A percentile compares a stretch with the other conserved stretches of the same genome.
These are phyloP conservation scores for Mortierella antarctica DNA, from an alignment of 192 early-diverging fungal genomes.

Conservation along the genomic window DNA sequence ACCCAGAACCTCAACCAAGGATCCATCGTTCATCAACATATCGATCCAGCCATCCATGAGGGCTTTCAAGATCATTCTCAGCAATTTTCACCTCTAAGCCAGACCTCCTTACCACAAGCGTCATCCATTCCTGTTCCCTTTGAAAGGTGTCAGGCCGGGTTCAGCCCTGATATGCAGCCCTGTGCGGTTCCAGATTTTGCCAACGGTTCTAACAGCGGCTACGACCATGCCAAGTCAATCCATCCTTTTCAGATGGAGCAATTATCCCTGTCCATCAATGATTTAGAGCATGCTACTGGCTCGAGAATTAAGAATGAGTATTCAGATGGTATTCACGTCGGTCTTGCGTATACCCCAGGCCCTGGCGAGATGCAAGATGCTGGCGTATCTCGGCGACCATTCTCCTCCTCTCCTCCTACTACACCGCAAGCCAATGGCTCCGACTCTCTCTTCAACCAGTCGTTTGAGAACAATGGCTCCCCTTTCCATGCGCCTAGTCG, in stretches of 20 bases:
- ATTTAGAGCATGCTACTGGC: conserved; percentile 23
- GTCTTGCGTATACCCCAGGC: not conserved
- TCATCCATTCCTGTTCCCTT: not conserved
- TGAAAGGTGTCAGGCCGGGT: not conserved
- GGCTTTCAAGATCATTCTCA: conserved; percentile 1
- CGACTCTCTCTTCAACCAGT: not conserved
- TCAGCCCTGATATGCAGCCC: too few relatives aligned
- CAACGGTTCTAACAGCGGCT: not conserved
- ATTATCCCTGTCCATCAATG: conserved; percentile 25
- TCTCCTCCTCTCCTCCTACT: conserved; percentile 7
- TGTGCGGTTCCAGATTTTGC: not conserved
- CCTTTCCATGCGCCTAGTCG: conserved; percentile 8
- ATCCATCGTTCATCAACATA: not conserved
- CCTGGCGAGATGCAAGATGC: not conserved
- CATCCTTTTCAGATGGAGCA: conserved; percentile 48
- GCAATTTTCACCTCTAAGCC: conserved; percentile 17
- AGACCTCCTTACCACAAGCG: conserved; percentile 7
- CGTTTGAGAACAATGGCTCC: not conserved
- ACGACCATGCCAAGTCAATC: not conserved
- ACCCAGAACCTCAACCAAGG: conserved; percentile 7
- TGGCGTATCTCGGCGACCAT: not conserved
- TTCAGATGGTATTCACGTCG: not conserved
- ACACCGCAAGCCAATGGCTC: not conserved
- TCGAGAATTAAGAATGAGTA: conserved; percentile 7
- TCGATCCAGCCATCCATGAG: not conserved